Conservation (phyloP, 768 basidiomycete genomes). For the Mycena pura region DNA sequence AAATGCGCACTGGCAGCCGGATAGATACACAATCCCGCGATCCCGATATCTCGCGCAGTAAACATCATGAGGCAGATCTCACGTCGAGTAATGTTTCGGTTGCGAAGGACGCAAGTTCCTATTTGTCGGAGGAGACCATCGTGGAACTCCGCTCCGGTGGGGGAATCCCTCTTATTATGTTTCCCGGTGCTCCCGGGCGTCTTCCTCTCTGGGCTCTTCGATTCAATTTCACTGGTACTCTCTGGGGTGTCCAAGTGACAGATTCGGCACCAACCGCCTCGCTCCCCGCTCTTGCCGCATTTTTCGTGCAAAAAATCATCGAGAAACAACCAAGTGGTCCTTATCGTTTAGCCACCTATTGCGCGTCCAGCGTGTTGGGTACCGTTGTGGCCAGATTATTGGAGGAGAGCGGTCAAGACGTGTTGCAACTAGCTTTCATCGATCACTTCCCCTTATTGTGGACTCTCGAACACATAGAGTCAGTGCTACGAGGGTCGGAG, state of each 20-base stretch:
- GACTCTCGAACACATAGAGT: background rate
- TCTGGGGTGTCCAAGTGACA: conserved; percentile 4
- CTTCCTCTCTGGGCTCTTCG: background rate
- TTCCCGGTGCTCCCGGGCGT: background rate
- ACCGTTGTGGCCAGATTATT: background rate
- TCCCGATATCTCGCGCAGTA: too few relatives aligned
- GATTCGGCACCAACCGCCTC: background rate
- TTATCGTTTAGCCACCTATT: conserved; percentile 1
- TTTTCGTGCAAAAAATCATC: background rate
- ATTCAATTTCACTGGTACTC: background rate
- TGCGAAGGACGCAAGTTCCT: background rate
- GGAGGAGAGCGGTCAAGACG: background rate
- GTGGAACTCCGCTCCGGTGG: background rate
- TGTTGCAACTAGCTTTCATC: background rate
- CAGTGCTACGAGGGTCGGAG: background rate
- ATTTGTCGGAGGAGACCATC: background rate
- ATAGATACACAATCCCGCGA: too few relatives aligned
- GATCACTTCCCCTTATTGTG: conserved; percentile 1
- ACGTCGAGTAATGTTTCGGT: background rate
- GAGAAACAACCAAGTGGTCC: conserved; percentile 1
- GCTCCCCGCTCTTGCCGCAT: background rate
- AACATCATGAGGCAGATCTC: too few relatives aligned
- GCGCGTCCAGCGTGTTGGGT: background rate
- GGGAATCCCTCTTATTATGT: conserved; percentile 2
- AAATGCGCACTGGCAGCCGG: too few relatives aligned